phyloP scores from a whole-genome alignment of 192 early-diverging fungal species.

The Diversispora epigaea region DNA sequence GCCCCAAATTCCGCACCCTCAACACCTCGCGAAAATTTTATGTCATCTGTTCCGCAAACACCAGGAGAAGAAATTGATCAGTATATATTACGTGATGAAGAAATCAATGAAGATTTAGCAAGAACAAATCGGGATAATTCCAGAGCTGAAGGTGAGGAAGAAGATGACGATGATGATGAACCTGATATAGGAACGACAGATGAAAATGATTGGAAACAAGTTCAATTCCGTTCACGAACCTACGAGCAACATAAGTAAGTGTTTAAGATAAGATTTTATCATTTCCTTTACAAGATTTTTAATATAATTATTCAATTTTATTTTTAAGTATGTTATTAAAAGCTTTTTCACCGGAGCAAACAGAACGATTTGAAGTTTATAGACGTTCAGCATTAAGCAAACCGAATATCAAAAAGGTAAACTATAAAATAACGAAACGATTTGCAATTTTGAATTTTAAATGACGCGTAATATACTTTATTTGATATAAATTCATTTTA shows the following conservation, averaged over 20 bases:
- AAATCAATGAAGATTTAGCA: not conserved
- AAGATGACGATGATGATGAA: constrained; percentile 5
- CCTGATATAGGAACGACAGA: not conserved
- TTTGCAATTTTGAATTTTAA: not conserved
- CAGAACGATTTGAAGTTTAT: constrained; percentile 79
- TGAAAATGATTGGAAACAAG: not conserved
- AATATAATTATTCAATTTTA: not conserved
- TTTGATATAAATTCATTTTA: not conserved
- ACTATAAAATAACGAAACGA: not conserved
- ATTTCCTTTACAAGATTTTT: not conserved
- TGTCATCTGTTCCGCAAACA: not conserved
- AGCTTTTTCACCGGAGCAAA: constrained; percentile 70
- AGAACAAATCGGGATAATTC: not conserved
- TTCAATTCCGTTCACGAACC: not conserved
- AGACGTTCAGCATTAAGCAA: constrained; percentile 75
- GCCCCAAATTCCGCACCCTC: not conserved
- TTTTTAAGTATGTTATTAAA: constrained; percentile 56
- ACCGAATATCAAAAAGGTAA: constrained; percentile 72
- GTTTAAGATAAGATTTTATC: not conserved
- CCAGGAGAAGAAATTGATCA: constrained; percentile 4
- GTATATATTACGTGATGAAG: not conserved
- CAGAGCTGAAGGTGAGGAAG: not conserved
- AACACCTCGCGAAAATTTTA: not conserved
- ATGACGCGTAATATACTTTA: constrained; percentile 1
- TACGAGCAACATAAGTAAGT: not conserved